Conservation (phyloP, 805 yeast species). For the Myxozyma melibiosi region DNA sequence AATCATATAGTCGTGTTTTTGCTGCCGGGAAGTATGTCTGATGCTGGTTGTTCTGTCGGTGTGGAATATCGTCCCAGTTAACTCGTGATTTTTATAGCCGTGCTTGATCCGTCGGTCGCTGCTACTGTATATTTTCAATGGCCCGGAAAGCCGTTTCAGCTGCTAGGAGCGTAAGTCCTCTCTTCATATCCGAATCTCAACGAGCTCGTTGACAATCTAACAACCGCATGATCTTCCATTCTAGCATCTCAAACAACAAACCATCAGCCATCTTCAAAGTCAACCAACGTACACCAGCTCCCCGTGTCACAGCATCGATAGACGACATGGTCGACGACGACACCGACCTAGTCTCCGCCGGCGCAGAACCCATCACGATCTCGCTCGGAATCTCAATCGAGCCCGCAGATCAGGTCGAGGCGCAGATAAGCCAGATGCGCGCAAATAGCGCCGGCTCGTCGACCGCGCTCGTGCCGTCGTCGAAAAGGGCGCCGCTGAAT, state of each 20-base stretch:
- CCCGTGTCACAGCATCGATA: conserved; percentile 35
- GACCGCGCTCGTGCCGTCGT: conserved; percentile 37
- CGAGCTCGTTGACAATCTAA: not conserved
- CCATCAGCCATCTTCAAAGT: conserved; percentile 92
- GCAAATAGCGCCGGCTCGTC: conserved; percentile 33
- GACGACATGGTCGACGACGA: conserved; percentile 62
- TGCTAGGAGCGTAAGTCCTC: conserved; percentile 48
- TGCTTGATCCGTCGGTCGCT: conserved; percentile 62
- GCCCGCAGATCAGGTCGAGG: conserved; percentile 66
- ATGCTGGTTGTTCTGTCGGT: not conserved
- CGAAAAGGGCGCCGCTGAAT: conserved; percentile 39
- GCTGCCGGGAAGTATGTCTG: conserved; percentile 69
- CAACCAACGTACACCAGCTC: conserved; percentile 46
- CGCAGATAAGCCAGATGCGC: conserved; percentile 53
- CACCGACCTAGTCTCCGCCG: conserved; percentile 43
- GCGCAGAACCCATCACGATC: conserved; percentile 44
- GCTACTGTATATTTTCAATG: conserved; percentile 90
- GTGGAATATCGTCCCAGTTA: not conserved
- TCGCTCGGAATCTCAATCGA: conserved; percentile 90
- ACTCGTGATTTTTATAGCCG: conserved; percentile 29
- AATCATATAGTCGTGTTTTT: conserved; percentile 83
- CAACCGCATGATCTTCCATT: not conserved
- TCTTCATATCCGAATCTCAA: conserved; percentile 57
- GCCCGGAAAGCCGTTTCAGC: conserved; percentile 53
- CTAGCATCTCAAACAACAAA: conserved; percentile 50